Base-by-base conservation (phyloP, 2,329 filamentous ascomycete species). In the Clarireedia monteithiana region DNA sequence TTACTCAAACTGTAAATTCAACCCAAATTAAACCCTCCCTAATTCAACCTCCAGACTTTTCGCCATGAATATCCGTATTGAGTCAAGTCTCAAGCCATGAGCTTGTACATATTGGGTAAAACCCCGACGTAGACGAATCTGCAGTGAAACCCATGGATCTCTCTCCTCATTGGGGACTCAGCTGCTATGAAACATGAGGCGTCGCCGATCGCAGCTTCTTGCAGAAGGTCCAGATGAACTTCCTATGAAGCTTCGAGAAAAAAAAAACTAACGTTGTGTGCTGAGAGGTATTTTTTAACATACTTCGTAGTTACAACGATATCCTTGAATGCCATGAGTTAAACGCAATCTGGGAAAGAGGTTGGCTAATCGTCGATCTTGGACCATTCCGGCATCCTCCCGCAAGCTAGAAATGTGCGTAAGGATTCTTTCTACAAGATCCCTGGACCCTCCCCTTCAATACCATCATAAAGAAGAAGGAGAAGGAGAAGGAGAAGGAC, bases 261-360 rank as follows among this genome's bases (percentile, higher is more conserved):
- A 46, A 23, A 46, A n/a, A 38, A 12, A 47, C 50, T 53, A 53
- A 42, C 20, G n/a, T 46, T 53, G 24, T 30, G 36, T 14, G 38
- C 38, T 14, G 30, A 39, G n/a, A 20, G 39, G 4, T 42, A 20
- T 42, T 42, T n/a, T 23, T 12, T 12, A 5, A 24, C 42, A 45
- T 14, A n/a, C n/a, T n/a, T n/a, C n/a, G n/a, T n/a, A 34, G n/a
- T n/a, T 26, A 24, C 26, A 14, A 17, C 47, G 7, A 17, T 20
- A 55, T 55, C 52, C 46, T 50, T 55, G 52, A 44, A 6, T 50
- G 39, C 52, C 52, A 55, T 50, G 46, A 50, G 52, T 39, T 50
- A 14, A 39, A 26, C 38, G 30, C 12, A 48, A 39, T 54, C 52
- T 54, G 38, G 44, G 23, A 54, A 49, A 49, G 12, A 34, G 30